Evolutionary conservation across 1,139 yeast genomes (phyloP), one percentile per base, ranked within the genome.

Genomic region (Candida albicans): DNA sequence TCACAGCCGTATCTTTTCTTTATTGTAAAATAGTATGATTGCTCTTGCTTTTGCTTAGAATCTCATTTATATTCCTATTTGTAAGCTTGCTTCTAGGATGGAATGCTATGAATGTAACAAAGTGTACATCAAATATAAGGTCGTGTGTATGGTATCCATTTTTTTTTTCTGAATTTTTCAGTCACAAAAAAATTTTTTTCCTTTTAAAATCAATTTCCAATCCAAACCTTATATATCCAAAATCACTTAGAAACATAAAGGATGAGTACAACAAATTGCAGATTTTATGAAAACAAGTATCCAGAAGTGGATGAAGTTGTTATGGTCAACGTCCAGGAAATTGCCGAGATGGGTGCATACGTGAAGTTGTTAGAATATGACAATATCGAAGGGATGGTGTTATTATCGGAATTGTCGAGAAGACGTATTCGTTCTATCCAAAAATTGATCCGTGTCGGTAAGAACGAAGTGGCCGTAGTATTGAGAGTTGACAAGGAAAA

Each of bases 291-390:
- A 69, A 93, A 91, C 81, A 91, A 91, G 69, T 93, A 85, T 75
- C 99, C 99, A 50, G 99, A 93, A 69, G 96, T 95, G 61, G 99
- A 93, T 58, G 99, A 95, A 67, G 95, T 93, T 56, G 98, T 93
- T 52, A 91, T 93, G 93, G 99, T 93, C 63, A 93, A 93, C 68
- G 99, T 93, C 60, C 96, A 89, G 75, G 96, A 90, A 67, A 90
- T 90, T 58, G 97, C 96, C 56, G 97, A 90, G 67, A 90, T 90
- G 97, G 97, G 96, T 47, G 96, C 96, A 13, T 90, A 90, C 64
- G 99, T 93, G 54, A 91, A 90, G 67, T 79, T 93, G 54, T 79
- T 93, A 54, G 99, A 93, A 70, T 93, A 95, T 65, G 98, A 93
- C 72, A 95, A 91, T 66, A 91, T 93, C 61, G 99, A 93, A 72